Base-by-base conservation (phyloP, 768 basidiomycete genomes). In the Dictyophora rubrovolvata region DNA sequence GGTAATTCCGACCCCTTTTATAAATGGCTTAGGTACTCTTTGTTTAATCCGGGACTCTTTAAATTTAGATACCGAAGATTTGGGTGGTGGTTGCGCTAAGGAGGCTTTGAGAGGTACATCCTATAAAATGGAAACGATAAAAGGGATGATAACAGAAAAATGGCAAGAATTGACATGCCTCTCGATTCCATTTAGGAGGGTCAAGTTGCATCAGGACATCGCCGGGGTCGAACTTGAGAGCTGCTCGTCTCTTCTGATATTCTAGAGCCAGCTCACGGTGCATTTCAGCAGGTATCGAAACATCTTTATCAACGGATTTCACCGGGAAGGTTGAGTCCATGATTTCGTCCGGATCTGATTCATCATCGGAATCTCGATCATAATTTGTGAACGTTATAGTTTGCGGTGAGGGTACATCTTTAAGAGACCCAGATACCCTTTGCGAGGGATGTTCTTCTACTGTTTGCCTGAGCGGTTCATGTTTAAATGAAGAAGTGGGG, bases 201-300 rank as follows among this genome's bases (percentile, higher is more conserved):
- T 78, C 78, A 28, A 28, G 28, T 6, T 73, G 72, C 54, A 72
- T 71, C 74, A 86, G 75, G 10, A 77, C 79, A 46, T 73, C 72
- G 14, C 78, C 72, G 48, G 80, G 78, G 50, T 77, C 78, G 42
- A 77, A 72, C 0, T 82, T 81, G 54, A 89, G 77, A 17, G 72
- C 72, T 36, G 69, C 71, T 53, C 86, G 80, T 67, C 82, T 86
- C 62, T 76, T 71, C 67, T 85, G 75, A 65, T 91, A 90, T 63
- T 83, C 82, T 47, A 89, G 65, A 17, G 84, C 82, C 63, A 90
- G 78, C 67, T 89, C 87, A 28, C 87, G 83, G 63, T 89, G 85
- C 64, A 86, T 85, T 54, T 74, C 79, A 21, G 80, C 84, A 53
- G 73, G 66, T 17, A 62, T 37, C 53, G 66, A 64, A 55, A 65